phyloP scores from a whole-genome alignment of 148 eudicot species.

The Gaultheria prostrata region DNA sequence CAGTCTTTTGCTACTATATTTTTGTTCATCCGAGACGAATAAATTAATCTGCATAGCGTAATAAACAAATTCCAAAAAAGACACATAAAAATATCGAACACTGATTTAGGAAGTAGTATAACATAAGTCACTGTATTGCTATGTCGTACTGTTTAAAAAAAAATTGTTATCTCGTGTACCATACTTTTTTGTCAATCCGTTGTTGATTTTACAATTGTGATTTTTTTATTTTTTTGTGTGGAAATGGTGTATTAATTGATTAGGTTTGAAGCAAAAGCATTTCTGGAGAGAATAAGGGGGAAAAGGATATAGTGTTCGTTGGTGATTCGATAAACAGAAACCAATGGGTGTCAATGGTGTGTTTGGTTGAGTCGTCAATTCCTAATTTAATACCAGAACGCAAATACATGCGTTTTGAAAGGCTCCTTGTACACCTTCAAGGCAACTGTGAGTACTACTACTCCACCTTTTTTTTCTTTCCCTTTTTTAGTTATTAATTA shows the following conservation, averaged over 20 bases:
- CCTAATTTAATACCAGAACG: conserved; percentile 22
- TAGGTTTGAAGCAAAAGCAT: conserved; percentile 52
- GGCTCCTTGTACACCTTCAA: conserved; percentile 43
- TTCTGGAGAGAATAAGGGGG: conserved; percentile 47
- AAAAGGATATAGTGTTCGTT: conserved; percentile 57
- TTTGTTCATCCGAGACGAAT: no score
- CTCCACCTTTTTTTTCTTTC: background rate
- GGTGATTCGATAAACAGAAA: conserved; percentile 66
- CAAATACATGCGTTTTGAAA: conserved; percentile 24
- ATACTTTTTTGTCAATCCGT: no score
- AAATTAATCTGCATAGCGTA: no score
- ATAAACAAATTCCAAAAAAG: no score
- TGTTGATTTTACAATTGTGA: background rate
- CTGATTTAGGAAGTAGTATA: no score
- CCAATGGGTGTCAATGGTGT: conserved; percentile 66
- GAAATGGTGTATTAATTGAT: background rate
- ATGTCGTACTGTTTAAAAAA: no score
- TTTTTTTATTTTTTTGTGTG: background rate
- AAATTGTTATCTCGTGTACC: no score
- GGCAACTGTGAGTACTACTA: conserved; percentile 41
- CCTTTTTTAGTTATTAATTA: background rate
- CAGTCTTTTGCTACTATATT: no score
- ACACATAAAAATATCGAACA: no score
- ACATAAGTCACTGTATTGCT: no score
- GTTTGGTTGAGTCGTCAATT: conserved; percentile 44